Evolutionary conservation across 495 filamentous ascomycete genomes (phyloP).

Genomic region (Rostrohypoxylon terebratum): DNA sequence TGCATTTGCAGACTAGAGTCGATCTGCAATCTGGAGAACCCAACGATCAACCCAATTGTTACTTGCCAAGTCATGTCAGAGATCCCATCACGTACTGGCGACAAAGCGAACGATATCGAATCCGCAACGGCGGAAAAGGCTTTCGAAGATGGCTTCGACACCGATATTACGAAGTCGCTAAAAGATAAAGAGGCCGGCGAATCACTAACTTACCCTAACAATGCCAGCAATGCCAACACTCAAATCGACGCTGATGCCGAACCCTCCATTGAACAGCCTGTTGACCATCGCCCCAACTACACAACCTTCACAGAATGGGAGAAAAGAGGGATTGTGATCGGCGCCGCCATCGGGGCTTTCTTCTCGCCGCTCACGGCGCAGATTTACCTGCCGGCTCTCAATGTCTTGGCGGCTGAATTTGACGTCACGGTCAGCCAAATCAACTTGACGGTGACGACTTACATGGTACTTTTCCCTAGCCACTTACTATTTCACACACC

Average conservation of each 20-base stretch:
- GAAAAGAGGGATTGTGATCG: conserved; percentile 71
- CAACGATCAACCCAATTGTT: not conserved
- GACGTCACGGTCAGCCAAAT: conserved; percentile 64
- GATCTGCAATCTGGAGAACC: not conserved
- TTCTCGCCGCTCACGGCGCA: conserved; percentile 76
- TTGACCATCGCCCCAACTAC: conserved; percentile 48
- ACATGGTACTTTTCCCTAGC: conserved; percentile 52
- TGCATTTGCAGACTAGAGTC: not conserved
- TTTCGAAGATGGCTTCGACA: conserved; percentile 32
- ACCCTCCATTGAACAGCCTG: conserved; percentile 40
- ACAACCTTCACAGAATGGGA: conserved; percentile 66
- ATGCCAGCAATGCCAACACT: not conserved
- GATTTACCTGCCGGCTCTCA: conserved; percentile 80
- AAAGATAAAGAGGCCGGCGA: conserved; percentile 13
- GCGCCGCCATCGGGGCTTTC: conserved; percentile 69
- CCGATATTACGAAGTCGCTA: not conserved
- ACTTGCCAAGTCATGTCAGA: conserved; percentile 32
- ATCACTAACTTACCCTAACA: not conserved
- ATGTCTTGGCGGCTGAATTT: conserved; percentile 64
- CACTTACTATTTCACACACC: not conserved
- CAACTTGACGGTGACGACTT: conserved; percentile 73
- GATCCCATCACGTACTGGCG: conserved; percentile 24
- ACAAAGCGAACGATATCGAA: conserved; percentile 15
- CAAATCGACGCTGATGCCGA: conserved; percentile 27
- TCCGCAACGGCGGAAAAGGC: conserved; percentile 9